phyloP scores from a whole-genome alignment of 2,329 filamentous ascomycete genomes.

The Thelonectria discophora region DNA sequence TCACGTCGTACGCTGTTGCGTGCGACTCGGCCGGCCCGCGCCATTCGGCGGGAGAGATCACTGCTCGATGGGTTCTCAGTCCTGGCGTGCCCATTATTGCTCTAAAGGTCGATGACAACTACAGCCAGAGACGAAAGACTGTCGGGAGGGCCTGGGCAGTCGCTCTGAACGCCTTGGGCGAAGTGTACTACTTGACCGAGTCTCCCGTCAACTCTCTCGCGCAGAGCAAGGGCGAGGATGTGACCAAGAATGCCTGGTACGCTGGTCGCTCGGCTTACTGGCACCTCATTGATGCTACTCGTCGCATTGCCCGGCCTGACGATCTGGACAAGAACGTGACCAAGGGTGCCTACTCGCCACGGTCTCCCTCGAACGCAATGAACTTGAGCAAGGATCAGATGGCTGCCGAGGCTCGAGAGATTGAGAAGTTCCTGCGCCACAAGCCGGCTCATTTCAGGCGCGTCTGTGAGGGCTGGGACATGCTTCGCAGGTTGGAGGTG shows the following conservation, averaged over 20 bases:
- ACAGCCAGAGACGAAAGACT: conserved; percentile 74
- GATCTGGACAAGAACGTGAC: conserved; percentile 74
- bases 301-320: conserved; percentile 75
- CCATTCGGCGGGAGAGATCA: conserved; percentile 78
- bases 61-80: conserved; percentile 87
- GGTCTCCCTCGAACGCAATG: conserved; percentile 79
- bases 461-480: conserved; percentile 87
- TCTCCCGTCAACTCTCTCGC: conserved; percentile 66
- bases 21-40: conserved; percentile 65
- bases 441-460: conserved; percentile 82
- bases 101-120: conserved; percentile 84
- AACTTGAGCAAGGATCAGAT: conserved; percentile 75
- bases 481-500: conserved; percentile 84
- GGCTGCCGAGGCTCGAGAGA: conserved; percentile 79
- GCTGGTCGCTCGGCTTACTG: conserved; percentile 82
- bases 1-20: conserved; percentile 83
- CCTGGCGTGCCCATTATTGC: conserved; percentile 92
- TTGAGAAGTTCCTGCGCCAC: conserved; percentile 77
- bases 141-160: conserved; percentile 86
- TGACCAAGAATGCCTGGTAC: conserved; percentile 77
- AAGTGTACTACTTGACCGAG: conserved; percentile 85
- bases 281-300: conserved; percentile 81
- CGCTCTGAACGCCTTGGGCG: conserved; percentile 91
- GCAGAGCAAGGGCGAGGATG: conserved; percentile 61
- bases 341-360: conserved; percentile 81